Conservation (phyloP, 106 monocot species). For the Xerophyta viscosa region DNA sequence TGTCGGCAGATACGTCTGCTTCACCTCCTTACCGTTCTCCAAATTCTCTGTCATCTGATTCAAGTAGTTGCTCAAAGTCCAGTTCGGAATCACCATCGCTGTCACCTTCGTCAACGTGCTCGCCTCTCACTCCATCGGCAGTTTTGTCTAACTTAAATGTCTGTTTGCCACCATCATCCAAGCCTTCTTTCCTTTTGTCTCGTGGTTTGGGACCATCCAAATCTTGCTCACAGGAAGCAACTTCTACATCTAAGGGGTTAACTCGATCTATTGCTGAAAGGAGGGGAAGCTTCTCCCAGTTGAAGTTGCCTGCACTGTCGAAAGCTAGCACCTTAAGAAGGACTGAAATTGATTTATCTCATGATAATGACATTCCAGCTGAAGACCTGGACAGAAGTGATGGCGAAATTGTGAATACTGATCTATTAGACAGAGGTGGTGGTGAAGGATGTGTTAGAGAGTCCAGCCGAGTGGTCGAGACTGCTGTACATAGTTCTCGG, state of each 20-base stretch:
- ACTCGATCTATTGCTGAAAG: constrained; percentile 73
- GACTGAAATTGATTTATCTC: constrained; percentile 10
- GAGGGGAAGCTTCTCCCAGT: constrained; percentile 56
- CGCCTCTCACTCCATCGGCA: constrained; percentile 36
- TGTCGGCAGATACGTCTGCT: constrained; percentile 30
- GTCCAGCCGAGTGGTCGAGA: constrained; percentile 7
- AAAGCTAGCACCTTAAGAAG: constrained; percentile 20
- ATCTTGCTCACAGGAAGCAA: constrained; percentile 2
- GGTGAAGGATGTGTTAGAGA: background rate
- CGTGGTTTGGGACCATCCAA: constrained; percentile 7
- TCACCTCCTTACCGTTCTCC: constrained; percentile 72
- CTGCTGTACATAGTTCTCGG: constrained; percentile 5
- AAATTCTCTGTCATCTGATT: constrained; percentile 64
- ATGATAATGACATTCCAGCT: constrained; percentile 2
- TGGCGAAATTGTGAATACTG: background rate
- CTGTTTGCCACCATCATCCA: constrained; percentile 19
- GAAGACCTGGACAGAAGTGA: constrained; percentile 12
- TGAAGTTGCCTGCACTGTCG: constrained; percentile 44
- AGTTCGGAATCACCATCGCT: constrained; percentile 58
- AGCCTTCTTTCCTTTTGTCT: constrained; percentile 16
- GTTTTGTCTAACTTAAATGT: constrained; percentile 18
- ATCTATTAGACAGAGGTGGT: constrained; percentile 4
- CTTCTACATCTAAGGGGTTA: constrained; percentile 37
- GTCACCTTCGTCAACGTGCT: constrained; percentile 47
- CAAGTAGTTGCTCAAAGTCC: constrained; percentile 54